A percentile compares a stretch with the other conserved stretches of the same genome.
These are phyloP conservation scores for Aphanomyces euteiches DNA, from an alignment of 352 stramenopile species.

Conservation along the genomic window DNA sequence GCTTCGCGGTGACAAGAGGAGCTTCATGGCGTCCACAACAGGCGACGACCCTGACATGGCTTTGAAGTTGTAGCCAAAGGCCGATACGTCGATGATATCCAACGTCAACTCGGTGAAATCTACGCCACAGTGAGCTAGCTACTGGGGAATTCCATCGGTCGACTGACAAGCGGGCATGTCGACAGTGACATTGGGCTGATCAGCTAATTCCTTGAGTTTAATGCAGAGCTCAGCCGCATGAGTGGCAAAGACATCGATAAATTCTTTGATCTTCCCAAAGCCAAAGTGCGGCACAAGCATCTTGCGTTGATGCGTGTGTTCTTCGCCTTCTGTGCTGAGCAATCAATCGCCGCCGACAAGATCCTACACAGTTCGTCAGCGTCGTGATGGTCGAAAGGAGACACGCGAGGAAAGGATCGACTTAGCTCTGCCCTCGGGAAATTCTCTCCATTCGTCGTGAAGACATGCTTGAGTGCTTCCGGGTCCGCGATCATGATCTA, in stretches of 20 bases:
- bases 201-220: neutral
- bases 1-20: neutral
- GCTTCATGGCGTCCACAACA: constrained; percentile 18
- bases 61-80: constrained; percentile 27
- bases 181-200: neutral
- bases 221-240: neutral
- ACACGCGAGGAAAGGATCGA: neutral
- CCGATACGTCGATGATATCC: constrained; percentile 26
- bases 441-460: constrained; percentile 10
- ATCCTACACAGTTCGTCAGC: neutral
- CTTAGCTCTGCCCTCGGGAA: neutral
- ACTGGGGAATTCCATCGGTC: too few relatives aligned
- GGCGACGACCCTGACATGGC: neutral
- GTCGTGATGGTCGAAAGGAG: neutral
- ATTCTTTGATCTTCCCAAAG: constrained; percentile 8
- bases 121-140: too few relatives aligned
- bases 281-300: constrained; percentile 20
- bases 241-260: constrained; percentile 7
- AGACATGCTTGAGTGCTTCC: constrained; percentile 16
- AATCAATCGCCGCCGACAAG: constrained; percentile 16
- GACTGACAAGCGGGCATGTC: neutral
- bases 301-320: constrained; percentile 19
- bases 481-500: constrained; percentile 16
- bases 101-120: constrained; percentile 28
- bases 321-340: constrained; percentile 7